phyloP scores from a whole-genome alignment of 2,329 filamentous ascomycete species.

The Shiraia sp. region DNA sequence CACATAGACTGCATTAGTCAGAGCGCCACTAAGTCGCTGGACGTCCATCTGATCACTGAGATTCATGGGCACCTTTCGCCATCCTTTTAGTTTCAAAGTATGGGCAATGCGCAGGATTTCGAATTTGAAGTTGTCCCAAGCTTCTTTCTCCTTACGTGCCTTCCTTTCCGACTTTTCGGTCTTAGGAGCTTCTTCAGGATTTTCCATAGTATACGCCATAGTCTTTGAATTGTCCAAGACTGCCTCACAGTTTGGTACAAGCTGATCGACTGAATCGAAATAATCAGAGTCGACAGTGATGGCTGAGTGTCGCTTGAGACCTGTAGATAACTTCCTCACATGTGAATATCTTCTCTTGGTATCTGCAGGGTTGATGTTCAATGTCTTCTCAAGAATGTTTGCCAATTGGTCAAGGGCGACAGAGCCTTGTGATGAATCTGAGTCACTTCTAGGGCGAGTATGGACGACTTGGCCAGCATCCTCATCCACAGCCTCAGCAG shows the following conservation, averaged over 20 bases:
- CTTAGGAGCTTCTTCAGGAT: constrained; percentile 51
- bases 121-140: constrained; percentile 85
- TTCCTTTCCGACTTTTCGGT: constrained; percentile 50
- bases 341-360: constrained; percentile 35
- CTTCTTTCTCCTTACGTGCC: constrained; percentile 68
- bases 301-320: constrained; percentile 50
- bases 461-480: constrained; percentile 7
- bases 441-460: constrained; percentile 52
- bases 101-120: constrained; percentile 90
- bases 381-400: constrained; percentile 72
- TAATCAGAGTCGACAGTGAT: constrained; percentile 85
- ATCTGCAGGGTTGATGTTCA: constrained; percentile 49
- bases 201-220: constrained; percentile 71
- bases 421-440: constrained; percentile 66
- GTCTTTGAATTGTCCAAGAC: constrained; percentile 90
- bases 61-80: constrained; percentile 79
- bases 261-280: constrained; percentile 71
- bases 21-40: constrained; percentile 80
- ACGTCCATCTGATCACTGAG: constrained; percentile 70
- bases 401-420: constrained; percentile 81
- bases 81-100: constrained; percentile 87
- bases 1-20: constrained; percentile 97
- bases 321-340: constrained; percentile 33
- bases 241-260: constrained; percentile 85
- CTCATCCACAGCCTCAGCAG: constrained; percentile 6